Conservation (phyloP, 83 land plant species). For the Thuja plicata region DNA sequence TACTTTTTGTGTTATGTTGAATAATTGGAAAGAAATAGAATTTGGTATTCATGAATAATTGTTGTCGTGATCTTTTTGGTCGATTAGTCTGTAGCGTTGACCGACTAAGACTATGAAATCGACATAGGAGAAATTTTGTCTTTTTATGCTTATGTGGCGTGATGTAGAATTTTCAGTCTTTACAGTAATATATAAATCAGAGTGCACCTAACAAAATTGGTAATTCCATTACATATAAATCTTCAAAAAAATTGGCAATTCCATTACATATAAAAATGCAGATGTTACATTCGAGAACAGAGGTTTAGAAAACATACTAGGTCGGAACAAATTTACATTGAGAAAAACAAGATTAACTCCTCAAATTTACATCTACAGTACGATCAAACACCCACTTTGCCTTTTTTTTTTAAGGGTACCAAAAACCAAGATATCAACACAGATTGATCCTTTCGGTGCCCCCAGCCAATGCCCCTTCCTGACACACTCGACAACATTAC, state of each 20-base stretch:
- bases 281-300: not conserved
- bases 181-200: not conserved
- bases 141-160: too few species aligned
- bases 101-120: too few species aligned
- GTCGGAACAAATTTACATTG: not conserved
- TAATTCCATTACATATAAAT: not conserved
- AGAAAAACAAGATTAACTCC: not conserved
- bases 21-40: too few species aligned
- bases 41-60: too few species aligned
- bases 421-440: not conserved
- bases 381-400: not conserved
- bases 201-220: not conserved
- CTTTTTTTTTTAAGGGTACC: not conserved
- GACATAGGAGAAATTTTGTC: too few species aligned
- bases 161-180: too few species aligned
- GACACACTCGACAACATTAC: not conserved
- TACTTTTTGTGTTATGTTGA: too few species aligned
- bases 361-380: not conserved
- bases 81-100: too few species aligned
- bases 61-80: too few species aligned
- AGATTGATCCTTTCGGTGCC: not conserved
- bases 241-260: not conserved
- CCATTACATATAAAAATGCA: not conserved
- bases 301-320: not conserved
- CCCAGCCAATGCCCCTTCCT: not conserved